Conservation (phyloP, 495 filamentous ascomycete genomes). For the Glarea lozoyensis region DNA sequence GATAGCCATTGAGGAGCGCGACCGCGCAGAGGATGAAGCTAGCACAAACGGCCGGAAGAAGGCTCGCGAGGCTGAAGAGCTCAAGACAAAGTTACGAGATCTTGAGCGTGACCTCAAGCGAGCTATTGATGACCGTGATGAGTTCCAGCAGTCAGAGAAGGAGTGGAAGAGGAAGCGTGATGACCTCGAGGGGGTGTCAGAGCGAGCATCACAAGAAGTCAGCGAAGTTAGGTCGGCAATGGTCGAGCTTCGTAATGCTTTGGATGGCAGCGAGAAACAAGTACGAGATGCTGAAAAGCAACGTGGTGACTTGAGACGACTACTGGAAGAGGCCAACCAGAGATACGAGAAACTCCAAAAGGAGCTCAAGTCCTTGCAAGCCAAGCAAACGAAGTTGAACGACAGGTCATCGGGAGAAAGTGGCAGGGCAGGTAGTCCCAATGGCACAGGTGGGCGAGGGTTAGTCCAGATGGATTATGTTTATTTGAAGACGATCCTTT, state of each 20-base stretch:
- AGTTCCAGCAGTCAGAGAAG: conserved; percentile 58
- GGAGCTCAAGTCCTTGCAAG: conserved; percentile 13
- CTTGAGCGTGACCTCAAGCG: conserved; percentile 66
- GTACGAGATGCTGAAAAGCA: conserved; percentile 73
- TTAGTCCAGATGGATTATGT: conserved; percentile 56
- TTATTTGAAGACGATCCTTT: conserved; percentile 89
- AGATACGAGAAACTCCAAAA: conserved; percentile 75
- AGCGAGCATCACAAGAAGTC: conserved; percentile 59
- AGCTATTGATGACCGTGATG: conserved; percentile 57
- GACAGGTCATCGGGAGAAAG: conserved; percentile 15
- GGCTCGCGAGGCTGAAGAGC: conserved; percentile 77
- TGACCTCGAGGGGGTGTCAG: conserved; percentile 62
- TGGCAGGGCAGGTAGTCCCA: conserved; percentile 21
- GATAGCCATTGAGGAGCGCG: conserved; percentile 78
- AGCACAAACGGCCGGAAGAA: conserved; percentile 65
- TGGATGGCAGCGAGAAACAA: conserved; percentile 84
- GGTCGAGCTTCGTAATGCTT: conserved; percentile 62
- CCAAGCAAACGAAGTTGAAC: conserved; percentile 6
- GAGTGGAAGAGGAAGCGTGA: conserved; percentile 61
- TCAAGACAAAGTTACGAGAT: conserved; percentile 69
- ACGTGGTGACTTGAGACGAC: conserved; percentile 61
- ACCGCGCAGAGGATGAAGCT: conserved; percentile 85
- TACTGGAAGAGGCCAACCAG: conserved; percentile 66
- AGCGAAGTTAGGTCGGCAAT: conserved; percentile 70
- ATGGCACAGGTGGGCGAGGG: conserved; percentile 15